Evolutionary conservation across 2,329 filamentous ascomycete species (phyloP), one percentile per base, ranked within the genome.

Genomic region (Paracamarosporium sp.): DNA sequence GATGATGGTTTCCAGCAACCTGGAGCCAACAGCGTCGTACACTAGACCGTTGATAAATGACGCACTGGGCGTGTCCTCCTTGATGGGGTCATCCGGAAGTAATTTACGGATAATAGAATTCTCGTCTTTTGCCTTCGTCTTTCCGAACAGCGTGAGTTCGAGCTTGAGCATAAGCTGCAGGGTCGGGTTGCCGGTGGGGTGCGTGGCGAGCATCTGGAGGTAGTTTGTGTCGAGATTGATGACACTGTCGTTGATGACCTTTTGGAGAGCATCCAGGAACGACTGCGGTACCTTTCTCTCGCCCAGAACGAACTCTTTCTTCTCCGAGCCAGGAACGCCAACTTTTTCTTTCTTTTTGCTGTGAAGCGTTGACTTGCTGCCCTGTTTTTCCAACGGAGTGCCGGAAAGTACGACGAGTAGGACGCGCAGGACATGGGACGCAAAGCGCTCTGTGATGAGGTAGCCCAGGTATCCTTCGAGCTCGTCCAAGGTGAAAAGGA

Each of bases 341-440:
- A 96, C 84, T 65, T 90, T 89, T 77, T 98, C 93, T 78, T 98
- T 98, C 79, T 89, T 93, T 77, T 92, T 93, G 82, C 94, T 97
- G 73, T 94, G 91, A 45, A 97, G 79, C n/a, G 96, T 80, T 1
- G 88, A 88, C 73, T 88, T 89, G 24, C 85, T 57, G 55, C 62
- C 68, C 59, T 71, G 66, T 56, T 90, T 86, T 56, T 92, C 88
- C 5, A 97, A 80, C 0, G 93, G 89, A 58, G 91, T 85, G 6
- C 95, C 95, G 0, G 94, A 91, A 5, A 99, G 82, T 1, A 98
- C 88, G 3, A 97, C 81, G 1, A 99, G 82, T 8, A 99, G 83
- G 0, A 97, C 91, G 46, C 95, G 88, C 41, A 99, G 82, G 0
- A 92, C 90, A 72, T 99, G 95, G 0, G 95, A 98, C 5, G 93